phyloP scores from a whole-genome alignment of 192 early-diverging fungal genomes.

The Umbelopsis isabellina region DNA sequence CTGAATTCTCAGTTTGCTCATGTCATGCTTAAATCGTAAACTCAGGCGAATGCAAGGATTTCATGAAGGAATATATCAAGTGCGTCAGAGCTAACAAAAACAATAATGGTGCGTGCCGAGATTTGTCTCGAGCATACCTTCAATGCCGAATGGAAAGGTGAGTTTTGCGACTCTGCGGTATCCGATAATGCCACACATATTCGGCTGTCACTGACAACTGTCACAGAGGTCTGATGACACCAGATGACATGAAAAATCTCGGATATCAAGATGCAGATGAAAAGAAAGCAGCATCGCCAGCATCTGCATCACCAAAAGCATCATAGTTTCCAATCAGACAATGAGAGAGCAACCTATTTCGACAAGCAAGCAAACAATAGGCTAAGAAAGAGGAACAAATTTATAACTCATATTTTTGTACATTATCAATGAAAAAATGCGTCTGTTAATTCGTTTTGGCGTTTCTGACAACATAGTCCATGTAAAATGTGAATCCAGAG shows the following conservation, averaged over 20 bases:
- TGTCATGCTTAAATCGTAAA: not conserved
- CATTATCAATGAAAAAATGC: not conserved
- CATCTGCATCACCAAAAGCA: not conserved
- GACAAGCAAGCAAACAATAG: not conserved
- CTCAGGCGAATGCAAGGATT: constrained; percentile 76
- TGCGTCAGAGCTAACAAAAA: constrained; percentile 78
- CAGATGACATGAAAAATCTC: constrained; percentile 67
- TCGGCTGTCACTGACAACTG: constrained; percentile 11
- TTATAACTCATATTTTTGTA: not conserved
- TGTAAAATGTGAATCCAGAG: constrained; percentile 38
- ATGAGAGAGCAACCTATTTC: no score
- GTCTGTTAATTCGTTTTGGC: not conserved
- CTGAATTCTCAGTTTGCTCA: not conserved
- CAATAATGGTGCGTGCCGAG: constrained; percentile 70
- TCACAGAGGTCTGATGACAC: constrained; percentile 67
- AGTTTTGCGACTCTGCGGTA: constrained; percentile 5
- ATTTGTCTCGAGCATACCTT: constrained; percentile 79
- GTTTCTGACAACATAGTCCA: constrained; percentile 36
- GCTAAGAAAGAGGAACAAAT: not conserved
- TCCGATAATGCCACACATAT: not conserved
- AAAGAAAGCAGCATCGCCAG: not conserved
- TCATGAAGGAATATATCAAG: constrained; percentile 79
- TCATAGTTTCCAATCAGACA: no score
- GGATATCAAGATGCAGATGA: constrained; percentile 63
- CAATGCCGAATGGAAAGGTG: constrained; percentile 92